Evolutionary conservation across 345 rosid genomes (phyloP).

Genomic region (Lepidium didymum): DNA sequence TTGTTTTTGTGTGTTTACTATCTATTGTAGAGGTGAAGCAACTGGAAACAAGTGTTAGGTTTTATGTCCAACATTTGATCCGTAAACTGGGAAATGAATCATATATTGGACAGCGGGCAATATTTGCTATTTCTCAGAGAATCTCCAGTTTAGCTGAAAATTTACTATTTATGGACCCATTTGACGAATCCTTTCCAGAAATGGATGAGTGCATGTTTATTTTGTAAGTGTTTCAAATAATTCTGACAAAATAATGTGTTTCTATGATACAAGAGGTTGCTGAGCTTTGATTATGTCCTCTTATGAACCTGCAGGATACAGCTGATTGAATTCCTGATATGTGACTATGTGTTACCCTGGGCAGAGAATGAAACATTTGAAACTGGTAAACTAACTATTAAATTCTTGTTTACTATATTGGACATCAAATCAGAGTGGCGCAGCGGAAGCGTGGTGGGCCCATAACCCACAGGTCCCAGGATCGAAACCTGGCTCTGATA

Average conservation of each 20-base stretch:
- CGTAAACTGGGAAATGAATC: conserved; percentile 67
- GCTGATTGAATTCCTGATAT: conserved; percentile 64
- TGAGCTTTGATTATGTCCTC: neutral
- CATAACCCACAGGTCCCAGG: conserved; percentile 66
- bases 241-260: neutral
- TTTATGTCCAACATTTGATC: conserved; percentile 67
- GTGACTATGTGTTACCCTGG: conserved; percentile 67
- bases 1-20: conserved; percentile 14
- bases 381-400: conserved; percentile 29
- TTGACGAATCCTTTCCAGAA: conserved; percentile 56
- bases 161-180: conserved; percentile 69
- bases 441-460: conserved; percentile 71
- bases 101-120: conserved; percentile 65
- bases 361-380: conserved; percentile 44
- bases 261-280: neutral
- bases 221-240: conserved; percentile 40
- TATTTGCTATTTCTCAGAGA: conserved; percentile 59
- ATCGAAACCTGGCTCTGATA: conserved; percentile 64
- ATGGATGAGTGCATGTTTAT: conserved; percentile 60
- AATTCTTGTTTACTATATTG: neutral
- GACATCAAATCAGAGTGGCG: conserved; percentile 45
- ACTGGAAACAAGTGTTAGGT: conserved; percentile 35
- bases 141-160: conserved; percentile 57
- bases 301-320: conserved; percentile 58
- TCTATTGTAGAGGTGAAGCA: conserved; percentile 34